A percentile compares a stretch with the other conserved stretches of the same genome.
Conservation (phyloP, 179 eudicot species). For the Monotropa hypopitys region DNA sequence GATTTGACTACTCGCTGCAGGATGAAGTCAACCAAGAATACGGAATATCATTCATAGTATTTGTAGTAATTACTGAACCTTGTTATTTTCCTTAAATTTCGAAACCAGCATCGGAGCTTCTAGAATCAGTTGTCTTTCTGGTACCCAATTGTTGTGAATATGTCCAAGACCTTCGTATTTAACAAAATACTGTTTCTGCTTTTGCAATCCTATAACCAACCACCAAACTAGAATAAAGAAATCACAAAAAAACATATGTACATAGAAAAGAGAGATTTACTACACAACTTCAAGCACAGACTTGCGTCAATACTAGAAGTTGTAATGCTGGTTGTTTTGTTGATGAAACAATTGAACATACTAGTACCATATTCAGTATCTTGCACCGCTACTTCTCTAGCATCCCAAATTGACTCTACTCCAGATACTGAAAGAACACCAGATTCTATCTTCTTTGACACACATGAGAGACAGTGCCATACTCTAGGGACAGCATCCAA, state of each 20-base stretch:
- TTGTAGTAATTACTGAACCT: conserved; percentile 20
- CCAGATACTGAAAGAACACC: conserved; percentile 54
- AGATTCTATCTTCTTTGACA: conserved; percentile 37
- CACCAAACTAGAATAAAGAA: conserved; percentile 8
- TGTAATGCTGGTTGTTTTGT: neutral
- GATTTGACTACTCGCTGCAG: neutral
- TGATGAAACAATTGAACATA: neutral
- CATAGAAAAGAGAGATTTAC: neutral
- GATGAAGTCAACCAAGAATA: neutral
- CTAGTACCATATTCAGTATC: conserved; percentile 30
- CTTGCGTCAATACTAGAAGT: neutral
- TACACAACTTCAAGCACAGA: neutral
- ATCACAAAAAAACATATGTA: neutral
- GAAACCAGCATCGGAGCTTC: conserved; percentile 41
- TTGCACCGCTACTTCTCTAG: conserved; percentile 43
- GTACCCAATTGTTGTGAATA: conserved; percentile 59
- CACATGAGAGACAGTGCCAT: conserved; percentile 54
- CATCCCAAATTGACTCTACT: conserved; percentile 61
- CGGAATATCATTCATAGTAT: conserved; percentile 1
- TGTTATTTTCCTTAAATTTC: conserved; percentile 20
- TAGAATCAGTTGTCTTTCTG: conserved; percentile 41
- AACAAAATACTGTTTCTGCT: conserved; percentile 54
- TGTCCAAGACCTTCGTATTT: conserved; percentile 83
- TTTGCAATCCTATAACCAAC: conserved; percentile 27
- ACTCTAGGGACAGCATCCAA: conserved; percentile 23